phyloP scores from a whole-genome alignment of 1,284 basidiomycete genomes.

The Ganoderma meredithae region DNA sequence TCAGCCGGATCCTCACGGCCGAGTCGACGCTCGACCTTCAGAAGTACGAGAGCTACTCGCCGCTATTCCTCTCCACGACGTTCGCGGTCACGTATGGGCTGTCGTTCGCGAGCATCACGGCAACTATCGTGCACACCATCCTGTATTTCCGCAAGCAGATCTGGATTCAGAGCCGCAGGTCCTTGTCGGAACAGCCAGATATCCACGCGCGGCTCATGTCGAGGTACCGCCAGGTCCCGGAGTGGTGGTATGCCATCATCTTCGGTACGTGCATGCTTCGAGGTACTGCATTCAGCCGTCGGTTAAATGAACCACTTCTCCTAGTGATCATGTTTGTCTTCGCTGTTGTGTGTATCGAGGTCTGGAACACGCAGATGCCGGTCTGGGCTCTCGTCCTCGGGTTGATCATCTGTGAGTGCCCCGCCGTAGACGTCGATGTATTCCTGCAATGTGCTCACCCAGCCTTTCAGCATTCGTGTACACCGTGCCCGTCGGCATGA shows the following conservation, averaged over 20 bases:
- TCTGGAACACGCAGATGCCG: constrained; percentile 72
- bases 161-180: constrained; percentile 53
- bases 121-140: constrained; percentile 63
- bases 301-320: no score
- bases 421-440: neutral
- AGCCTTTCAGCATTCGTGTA: constrained; percentile 45
- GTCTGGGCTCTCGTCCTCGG: constrained; percentile 65
- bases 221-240: constrained; percentile 65
- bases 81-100: constrained; percentile 66
- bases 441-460: neutral
- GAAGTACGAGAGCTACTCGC: constrained; percentile 67
- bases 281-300: constrained; percentile 37
- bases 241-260: constrained; percentile 61
- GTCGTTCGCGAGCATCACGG: constrained; percentile 62
- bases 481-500: constrained; percentile 60
- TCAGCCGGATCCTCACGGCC: constrained; percentile 53
- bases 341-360: constrained; percentile 72
- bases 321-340: constrained; percentile 61
- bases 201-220: constrained; percentile 69
- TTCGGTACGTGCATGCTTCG: constrained; percentile 55
- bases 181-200: constrained; percentile 64
- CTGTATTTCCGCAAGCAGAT: constrained; percentile 68
- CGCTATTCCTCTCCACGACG: constrained; percentile 61
- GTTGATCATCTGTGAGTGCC: constrained; percentile 44
- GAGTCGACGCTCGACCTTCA: constrained; percentile 52